Evolutionary conservation across 2,329 filamentous ascomycete genomes (phyloP), one percentile per base, ranked within the genome.

Genomic region (Sclerotinia spermophila): DNA sequence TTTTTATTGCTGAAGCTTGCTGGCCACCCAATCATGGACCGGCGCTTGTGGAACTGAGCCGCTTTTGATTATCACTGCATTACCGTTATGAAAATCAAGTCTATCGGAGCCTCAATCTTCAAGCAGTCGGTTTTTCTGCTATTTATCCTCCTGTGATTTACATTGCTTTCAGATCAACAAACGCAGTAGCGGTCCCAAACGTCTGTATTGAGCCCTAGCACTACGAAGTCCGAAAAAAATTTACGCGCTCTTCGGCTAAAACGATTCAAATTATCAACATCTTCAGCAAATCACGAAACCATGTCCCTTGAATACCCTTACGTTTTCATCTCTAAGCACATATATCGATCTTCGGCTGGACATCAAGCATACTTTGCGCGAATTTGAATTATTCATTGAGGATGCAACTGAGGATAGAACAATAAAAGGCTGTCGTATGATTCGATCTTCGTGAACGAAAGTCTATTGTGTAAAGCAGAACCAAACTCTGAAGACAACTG

Each of bases 121-220:
- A 53, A 19, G 13, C 5, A 1, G 0, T 19, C 11, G 5, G 1
- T 0, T 1, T 8, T 3, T 53, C 40, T 53, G 11, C n/a, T 2
- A n/a, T 30, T 53, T 3, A 19, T 53, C 1, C n/a, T 30, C n/a
- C 48, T 17, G 48, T n/a, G 0, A 2, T 53, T 3, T 53, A 3
- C 5, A 53, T 17, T 19, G 15, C n/a, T 53, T 48, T 8, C 13
- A 0, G 17, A 53, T 53, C 1, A 19, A 7, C 48, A 15, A 5
- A 53, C 21, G 45, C 45, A 48, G 1, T 24, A 48, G 21, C 11
- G 44, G 21, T 24, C 10, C 24, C 5, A 21, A 45, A 24, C 5
- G 11, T 8, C 21, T 45, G 44, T 45, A 3, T 24, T 45, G 21
- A 7, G 19, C 44, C 13, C 21, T 8, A 48, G 45, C 44, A 45